phyloP scores from a whole-genome alignment of 225 moss, liverwort and hornwort species.

The Thuidium tamariscinum region DNA sequence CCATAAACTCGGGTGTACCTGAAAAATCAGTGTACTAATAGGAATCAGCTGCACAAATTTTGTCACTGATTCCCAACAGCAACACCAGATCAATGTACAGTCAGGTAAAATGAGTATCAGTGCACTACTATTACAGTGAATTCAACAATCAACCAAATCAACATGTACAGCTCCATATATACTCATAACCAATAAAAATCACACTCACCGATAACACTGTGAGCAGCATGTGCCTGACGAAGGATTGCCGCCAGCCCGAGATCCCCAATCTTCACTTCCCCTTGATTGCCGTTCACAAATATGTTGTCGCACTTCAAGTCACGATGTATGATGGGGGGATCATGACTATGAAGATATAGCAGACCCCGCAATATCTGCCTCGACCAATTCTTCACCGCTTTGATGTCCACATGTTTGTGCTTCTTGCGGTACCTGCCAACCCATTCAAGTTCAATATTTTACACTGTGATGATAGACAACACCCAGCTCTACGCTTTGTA shows the following conservation, averaged over 20 bases:
- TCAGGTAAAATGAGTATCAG: neutral
- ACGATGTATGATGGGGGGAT: conserved; percentile 94
- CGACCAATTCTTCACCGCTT: conserved; percentile 98
- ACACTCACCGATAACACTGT: conserved; percentile 77
- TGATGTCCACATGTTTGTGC: conserved; percentile 93
- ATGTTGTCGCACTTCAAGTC: conserved; percentile 98
- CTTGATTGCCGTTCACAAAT: conserved; percentile 95
- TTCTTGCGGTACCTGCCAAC: conserved; percentile 70
- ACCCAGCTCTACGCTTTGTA: neutral
- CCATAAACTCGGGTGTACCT: conserved; percentile 99
- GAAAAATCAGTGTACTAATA: neutral
- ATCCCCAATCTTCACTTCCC: conserved; percentile 98
- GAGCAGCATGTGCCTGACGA: conserved; percentile 90
- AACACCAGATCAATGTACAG: neutral
- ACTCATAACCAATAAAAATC: neutral
- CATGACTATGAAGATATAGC: conserved; percentile 91
- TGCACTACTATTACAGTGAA: neutral
- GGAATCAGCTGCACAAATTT: conserved; percentile 6
- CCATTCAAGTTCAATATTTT: neutral
- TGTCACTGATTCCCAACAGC: neutral
- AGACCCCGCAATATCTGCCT: conserved; percentile 90
- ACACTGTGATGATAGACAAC: neutral
- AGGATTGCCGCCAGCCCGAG: conserved; percentile 94
- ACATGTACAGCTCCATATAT: neutral
- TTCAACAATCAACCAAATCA: neutral